Evolutionary conservation across 306 rosid species (phyloP).

Genomic region (Medicago arabica): DNA sequence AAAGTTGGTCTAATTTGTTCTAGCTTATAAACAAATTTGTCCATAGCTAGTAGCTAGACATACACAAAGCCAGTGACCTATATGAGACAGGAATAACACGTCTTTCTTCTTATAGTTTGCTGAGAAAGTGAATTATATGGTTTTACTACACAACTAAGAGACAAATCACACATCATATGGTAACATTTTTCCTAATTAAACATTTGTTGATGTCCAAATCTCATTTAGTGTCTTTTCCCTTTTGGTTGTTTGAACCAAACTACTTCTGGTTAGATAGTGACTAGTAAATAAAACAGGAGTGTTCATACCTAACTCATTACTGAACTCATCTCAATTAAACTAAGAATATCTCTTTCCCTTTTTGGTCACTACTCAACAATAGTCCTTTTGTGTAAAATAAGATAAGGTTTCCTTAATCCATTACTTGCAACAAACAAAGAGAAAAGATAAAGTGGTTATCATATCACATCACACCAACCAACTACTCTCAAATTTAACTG

Average conservation of each 20-base stretch:
- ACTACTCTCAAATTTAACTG: not conserved
- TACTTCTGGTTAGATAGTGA: not conserved
- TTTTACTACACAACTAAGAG: not conserved
- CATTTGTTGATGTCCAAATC: not conserved
- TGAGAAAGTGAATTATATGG: not conserved
- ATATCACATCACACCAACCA: not conserved
- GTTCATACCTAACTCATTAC: slow-evolving; percentile 24
- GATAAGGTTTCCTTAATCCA: not conserved
- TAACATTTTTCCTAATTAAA: not conserved
- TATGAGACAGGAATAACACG: not conserved
- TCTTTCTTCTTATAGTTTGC: not conserved
- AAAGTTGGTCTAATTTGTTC: slow-evolving; percentile 5
- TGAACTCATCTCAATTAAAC: not conserved
- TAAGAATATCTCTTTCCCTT: not conserved
- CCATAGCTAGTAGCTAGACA: not conserved
- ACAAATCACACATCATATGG: not conserved
- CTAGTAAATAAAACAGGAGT: no score
- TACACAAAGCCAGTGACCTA: not conserved
- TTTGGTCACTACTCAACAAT: not conserved
- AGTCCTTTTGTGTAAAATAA: not conserved
- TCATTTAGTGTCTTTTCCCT: slow-evolving; percentile 10
- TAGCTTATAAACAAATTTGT: not conserved
- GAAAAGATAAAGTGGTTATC: no score
- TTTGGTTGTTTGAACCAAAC: slow-evolving; percentile 17
- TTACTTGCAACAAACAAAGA: not conserved